Conservation (phyloP, 1,139 yeast genomes). For the Geotrichum cucujoidarum region DNA sequence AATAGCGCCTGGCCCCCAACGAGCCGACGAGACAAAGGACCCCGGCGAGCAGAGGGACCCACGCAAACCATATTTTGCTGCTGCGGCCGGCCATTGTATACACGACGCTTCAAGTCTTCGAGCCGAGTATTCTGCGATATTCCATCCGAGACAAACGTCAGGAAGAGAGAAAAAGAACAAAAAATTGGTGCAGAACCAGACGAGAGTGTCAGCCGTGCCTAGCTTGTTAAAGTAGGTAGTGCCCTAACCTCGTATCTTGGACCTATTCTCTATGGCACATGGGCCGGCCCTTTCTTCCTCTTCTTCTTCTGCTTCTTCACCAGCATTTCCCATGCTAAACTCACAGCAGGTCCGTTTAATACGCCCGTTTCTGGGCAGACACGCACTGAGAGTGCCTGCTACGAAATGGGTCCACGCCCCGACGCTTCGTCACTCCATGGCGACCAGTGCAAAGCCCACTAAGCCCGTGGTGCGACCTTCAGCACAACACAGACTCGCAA, state of each 20-base stretch:
- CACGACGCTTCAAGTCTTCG: too few relatives aligned
- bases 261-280: too few relatives aligned
- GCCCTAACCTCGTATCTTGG: background rate
- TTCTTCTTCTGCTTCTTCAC: background rate
- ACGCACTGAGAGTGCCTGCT: too few relatives aligned
- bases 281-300: too few relatives aligned
- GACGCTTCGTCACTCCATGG: background rate
- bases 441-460: background rate
- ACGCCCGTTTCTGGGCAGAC: too few relatives aligned
- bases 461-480: background rate
- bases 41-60: conserved; percentile 5
- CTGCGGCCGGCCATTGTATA: conserved; percentile 1
- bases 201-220: background rate
- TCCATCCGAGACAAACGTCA: too few relatives aligned
- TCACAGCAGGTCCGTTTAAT: too few relatives aligned
- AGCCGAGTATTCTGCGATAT: too few relatives aligned
- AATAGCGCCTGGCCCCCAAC: background rate
- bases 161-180: background rate
- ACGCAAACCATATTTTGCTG: background rate
- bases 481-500: background rate
- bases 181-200: background rate
- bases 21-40: background rate
- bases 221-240: too few relatives aligned
- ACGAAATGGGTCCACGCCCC: too few relatives aligned
- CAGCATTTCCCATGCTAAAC: too few relatives aligned